Percentiles rank a stretch among this genome's conserved stretches.
phyloP scores from a whole-genome alignment of 2,329 filamentous ascomycete genomes.

The Huntiella abstrusa region DNA sequence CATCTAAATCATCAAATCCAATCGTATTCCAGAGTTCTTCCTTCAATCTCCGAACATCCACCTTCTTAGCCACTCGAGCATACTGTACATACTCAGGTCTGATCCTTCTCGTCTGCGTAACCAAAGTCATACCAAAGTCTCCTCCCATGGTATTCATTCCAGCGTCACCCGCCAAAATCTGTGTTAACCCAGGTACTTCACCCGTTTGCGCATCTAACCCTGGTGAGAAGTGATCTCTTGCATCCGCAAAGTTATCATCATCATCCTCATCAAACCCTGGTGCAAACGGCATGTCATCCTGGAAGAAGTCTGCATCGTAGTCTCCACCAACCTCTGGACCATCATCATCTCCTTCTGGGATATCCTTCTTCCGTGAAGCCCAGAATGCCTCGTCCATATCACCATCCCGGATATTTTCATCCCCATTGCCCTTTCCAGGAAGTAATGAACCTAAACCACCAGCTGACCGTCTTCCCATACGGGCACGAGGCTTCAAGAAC shows the following conservation, averaged over 20 bases:
- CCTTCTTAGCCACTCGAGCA: slow-evolving; percentile 51
- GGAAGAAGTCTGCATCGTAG: slow-evolving; percentile 96
- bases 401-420: slow-evolving; percentile 37
- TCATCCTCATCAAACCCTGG: slow-evolving; percentile 47
- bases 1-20: slow-evolving; percentile 33
- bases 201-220: slow-evolving; percentile 32
- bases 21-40: slow-evolving; percentile 54
- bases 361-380: slow-evolving; percentile 50
- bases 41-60: slow-evolving; percentile 49
- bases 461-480: slow-evolving; percentile 46
- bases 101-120: slow-evolving; percentile 43
- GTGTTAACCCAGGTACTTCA: slow-evolving; percentile 28
- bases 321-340: slow-evolving; percentile 42
- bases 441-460: slow-evolving; percentile 9
- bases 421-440: slow-evolving; percentile 21
- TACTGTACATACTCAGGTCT: slow-evolving; percentile 54
- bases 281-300: slow-evolving; percentile 60
- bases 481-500: slow-evolving; percentile 87
- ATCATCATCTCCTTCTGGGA: slow-evolving; percentile 27
- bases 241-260: slow-evolving; percentile 59
- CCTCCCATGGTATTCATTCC: slow-evolving; percentile 24
- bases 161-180: slow-evolving; percentile 31
- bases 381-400: slow-evolving; percentile 95
- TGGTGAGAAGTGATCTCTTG: slow-evolving; percentile 60
- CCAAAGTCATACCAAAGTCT: slow-evolving; percentile 47